A percentile compares a stretch with the other conserved stretches of the same genome.
phyloP scores from a whole-genome alignment of 139 green algal genomes.

The Dunaliella sp. region DNA sequence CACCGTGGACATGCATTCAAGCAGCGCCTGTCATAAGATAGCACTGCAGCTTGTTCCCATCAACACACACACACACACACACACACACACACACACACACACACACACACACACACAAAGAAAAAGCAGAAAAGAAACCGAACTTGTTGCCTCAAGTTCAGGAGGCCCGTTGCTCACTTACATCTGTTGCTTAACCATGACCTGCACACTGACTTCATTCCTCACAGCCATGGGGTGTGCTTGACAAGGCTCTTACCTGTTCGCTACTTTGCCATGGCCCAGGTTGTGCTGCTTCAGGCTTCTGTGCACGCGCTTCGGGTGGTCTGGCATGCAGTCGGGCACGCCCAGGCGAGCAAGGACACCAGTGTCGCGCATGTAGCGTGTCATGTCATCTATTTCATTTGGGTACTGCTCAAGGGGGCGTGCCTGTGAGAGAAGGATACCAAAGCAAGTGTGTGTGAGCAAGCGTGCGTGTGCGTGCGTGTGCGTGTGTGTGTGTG shows the following conservation, averaged over 20 bases:
- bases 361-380: slow-evolving; percentile 13
- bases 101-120: no score
- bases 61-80: no score
- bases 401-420: slow-evolving; percentile 17
- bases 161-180: no score
- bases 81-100: no score
- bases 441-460: no score
- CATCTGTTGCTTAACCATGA: no score
- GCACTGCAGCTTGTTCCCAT: no score
- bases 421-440: slow-evolving; percentile 2
- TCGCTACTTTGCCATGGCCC: not conserved
- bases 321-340: not conserved
- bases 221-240: not conserved
- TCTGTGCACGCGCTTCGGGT: slow-evolving; percentile 4
- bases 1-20: no score
- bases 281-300: not conserved
- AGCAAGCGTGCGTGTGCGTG: not conserved
- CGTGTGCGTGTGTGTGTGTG: not conserved
- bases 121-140: no score
- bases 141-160: no score
- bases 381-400: slow-evolving; percentile 7
- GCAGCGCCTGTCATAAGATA: no score
- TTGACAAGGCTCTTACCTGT: not conserved
- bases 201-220: no score
- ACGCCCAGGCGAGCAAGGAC: not conserved